These are phyloP conservation scores for Theileria sp. DNA, from an alignment of 169 alveolate species.

Conservation along the genomic window DNA sequence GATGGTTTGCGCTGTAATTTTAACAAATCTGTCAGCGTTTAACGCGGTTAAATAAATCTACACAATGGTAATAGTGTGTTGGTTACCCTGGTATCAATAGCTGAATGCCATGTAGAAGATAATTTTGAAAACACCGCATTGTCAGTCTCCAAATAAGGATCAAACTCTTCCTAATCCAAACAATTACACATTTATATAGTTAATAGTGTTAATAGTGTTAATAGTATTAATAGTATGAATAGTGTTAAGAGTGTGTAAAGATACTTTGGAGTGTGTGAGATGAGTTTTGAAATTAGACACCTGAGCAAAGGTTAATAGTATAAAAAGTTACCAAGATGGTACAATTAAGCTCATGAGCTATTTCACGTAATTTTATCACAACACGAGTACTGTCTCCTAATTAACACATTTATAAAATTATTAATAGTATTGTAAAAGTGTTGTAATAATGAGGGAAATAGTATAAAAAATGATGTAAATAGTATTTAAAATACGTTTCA, in stretches of 20 bases:
- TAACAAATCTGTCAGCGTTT: background rate
- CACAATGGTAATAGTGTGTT: background rate
- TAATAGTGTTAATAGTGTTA: no score
- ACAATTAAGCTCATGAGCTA: slow-evolving; percentile 10
- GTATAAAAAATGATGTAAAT: no score
- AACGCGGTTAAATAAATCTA: slow-evolving; percentile 5
- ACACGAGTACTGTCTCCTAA: background rate
- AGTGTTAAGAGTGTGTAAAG: no score
- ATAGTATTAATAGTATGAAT: no score
- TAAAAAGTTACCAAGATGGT: slow-evolving; percentile 4
- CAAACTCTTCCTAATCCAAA: slow-evolving; percentile 4
- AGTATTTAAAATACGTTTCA: slow-evolving; percentile 14
- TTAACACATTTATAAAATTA: no score
- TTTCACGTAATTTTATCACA: background rate
- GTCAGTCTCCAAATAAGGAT: slow-evolving; percentile 26
- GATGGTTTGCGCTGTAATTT: background rate
- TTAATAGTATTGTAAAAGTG: no score
- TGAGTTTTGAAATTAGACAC: slow-evolving; percentile 22
- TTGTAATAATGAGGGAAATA: background rate
- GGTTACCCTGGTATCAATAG: slow-evolving; percentile 26
- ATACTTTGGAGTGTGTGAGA: slow-evolving; percentile 7
- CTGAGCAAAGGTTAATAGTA: background rate
- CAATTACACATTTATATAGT: no score
- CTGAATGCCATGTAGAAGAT: slow-evolving; percentile 21
- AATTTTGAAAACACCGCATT: slow-evolving; percentile 34